Base-by-base conservation (phyloP, 1,284 basidiomycete species). In the Fomitopsis palustris region DNA sequence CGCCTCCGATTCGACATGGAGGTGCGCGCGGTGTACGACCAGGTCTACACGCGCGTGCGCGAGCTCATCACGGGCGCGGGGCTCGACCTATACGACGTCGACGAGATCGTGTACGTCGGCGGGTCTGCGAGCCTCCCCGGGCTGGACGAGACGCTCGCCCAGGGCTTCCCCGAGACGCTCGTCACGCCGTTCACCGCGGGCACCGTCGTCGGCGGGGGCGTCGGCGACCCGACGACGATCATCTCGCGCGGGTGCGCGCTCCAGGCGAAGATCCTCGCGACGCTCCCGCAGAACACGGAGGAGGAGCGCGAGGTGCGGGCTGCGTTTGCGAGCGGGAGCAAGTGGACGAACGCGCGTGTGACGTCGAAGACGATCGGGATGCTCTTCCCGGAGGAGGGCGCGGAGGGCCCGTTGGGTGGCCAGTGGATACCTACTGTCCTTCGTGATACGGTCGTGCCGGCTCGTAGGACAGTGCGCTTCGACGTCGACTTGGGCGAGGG, bases 1-100 rank as follows among this genome's bases (percentile, higher is more conserved):
- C 85, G 95, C 51, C 84, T 96, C 76, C 86, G 96, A 37, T 97
- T 98, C 77, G 95, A 98, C 74, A 85, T 97, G 77, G 85, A 98
- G 65, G 85, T 89, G 2, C 79, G 84, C 9, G 67, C 84, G 12
- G 81, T 96, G 37, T 98, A 96, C 77, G 78, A 80, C 59, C 77
- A 83, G 64, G 86, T 97, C 55, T 81, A 83, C 33, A 73, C 75
- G 29, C 84, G 85, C 58, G 83, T 94, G 59, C 74, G 78, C 57
- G 77, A 84, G 52, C 82, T 94, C 21, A 81, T 95, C 25, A 74
- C 76, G 25, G 71, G 78, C 35, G 87, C 87, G 0, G 80, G 80
- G 19, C 71, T 95, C 29, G 94, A 98, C 69, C 76, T 90, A 62
- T 82, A 81, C 76, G 89, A 86, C 67, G 83, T 98, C 56, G 93